Base-by-base conservation (phyloP, 202 grass and related monocot genomes). In the Tripidium arundinaceum region DNA sequence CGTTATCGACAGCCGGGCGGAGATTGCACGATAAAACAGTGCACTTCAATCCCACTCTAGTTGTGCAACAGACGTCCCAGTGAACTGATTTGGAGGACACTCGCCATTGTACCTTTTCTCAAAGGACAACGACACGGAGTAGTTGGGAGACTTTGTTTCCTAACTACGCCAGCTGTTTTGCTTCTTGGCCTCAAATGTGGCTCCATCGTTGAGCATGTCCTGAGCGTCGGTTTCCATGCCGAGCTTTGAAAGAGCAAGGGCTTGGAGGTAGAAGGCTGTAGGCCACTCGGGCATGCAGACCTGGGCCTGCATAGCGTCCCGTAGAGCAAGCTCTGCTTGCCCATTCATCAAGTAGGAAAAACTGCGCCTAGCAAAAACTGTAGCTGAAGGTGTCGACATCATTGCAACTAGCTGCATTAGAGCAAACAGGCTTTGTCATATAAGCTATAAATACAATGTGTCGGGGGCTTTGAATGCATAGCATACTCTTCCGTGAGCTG, bases 241-340 rank as follows among this genome's bases (percentile, higher is more conserved):
- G 1, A 99, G 92, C 86, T 96, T 99, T 33, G 89, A 99, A 38
- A 99, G 88, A 47, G 92, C 96, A 76, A 99, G 92, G 27, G 96
- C 92, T 88, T 99, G 96, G 54, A 99, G 83, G 74, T 99, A 99
- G 89, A 99, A 99, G 3, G 96, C 87, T 0, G 96, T 96, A 31
- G 96, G 92, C 96, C 96, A 99, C 79, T 99, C 96, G 0, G 89
- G 84, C 96, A 99, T 93, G 90, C 90, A 99, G 25, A 95, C 96
- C 85, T 99, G 96, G 10, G 96, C 92, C 77, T 96, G 96, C 96
- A 99, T 99, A 12, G 96, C 96, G 18, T 99, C 92, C 31, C 92
- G 88, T 31, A 99, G 86, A 34, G 96, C 96, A 68, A 99, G 88
- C 78, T 99, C 96, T 26, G 92, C 90, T 64, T 96, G 92, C n/a